Evolutionary conservation across 1,284 basidiomycete genomes (phyloP).

Genomic region (Rhodotorula sp.): DNA sequence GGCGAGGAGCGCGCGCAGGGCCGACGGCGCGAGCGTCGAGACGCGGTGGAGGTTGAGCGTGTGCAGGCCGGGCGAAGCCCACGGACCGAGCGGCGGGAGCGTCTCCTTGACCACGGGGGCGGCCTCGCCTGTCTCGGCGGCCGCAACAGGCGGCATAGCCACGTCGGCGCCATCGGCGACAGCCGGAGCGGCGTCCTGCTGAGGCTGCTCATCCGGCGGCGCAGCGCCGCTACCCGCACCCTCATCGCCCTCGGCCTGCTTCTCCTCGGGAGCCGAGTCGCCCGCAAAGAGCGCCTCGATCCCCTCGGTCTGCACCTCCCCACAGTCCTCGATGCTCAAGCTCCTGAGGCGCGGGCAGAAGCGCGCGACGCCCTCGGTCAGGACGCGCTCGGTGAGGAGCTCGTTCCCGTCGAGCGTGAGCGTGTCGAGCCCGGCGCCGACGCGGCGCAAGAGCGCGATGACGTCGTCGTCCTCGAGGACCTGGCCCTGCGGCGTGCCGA

Average conservation of each 20-base stretch:
- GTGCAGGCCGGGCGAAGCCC: constrained; percentile 49
- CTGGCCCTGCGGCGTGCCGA: constrained; percentile 49
- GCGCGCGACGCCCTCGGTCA: constrained; percentile 64
- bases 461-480: constrained; percentile 63
- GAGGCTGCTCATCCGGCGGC: neutral
- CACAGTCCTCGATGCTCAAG: constrained; percentile 63
- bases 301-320: constrained; percentile 68
- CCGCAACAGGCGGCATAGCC: neutral
- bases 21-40: constrained; percentile 57
- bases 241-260: neutral
- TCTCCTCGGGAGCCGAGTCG: constrained; percentile 26
- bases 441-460: constrained; percentile 58
- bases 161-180: neutral
- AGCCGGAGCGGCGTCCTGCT: neutral
- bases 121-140: constrained; percentile 51
- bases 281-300: constrained; percentile 66
- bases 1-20: constrained; percentile 66
- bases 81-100: constrained; percentile 26
- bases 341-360: constrained; percentile 60
- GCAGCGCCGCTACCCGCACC: neutral
- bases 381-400: constrained; percentile 60
- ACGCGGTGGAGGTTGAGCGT: constrained; percentile 48
- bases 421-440: constrained; percentile 59
- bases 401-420: constrained; percentile 59
- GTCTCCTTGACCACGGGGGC: constrained; percentile 61